A percentile compares a stretch with the other conserved stretches of the same genome.
phyloP scores from a whole-genome alignment of 2,329 filamentous ascomycete species.

The Verticillium tricorpus region DNA sequence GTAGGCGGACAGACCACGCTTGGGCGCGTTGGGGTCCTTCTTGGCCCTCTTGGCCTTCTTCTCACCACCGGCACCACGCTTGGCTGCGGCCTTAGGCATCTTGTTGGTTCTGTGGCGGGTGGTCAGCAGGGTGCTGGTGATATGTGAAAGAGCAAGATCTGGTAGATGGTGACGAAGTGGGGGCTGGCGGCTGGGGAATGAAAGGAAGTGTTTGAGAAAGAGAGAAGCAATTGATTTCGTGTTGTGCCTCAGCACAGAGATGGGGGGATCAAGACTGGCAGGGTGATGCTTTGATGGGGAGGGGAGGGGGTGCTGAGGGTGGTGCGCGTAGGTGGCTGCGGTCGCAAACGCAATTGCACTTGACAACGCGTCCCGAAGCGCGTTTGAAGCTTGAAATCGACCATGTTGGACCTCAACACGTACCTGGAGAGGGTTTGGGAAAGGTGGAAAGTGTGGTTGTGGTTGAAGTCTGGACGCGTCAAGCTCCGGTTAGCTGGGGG shows the following conservation, averaged over 20 bases:
- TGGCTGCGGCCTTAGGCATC: slow-evolving; percentile 57
- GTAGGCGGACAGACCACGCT: slow-evolving; percentile 98
- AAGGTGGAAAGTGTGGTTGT: slow-evolving; percentile 19
- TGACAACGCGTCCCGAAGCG: slow-evolving; percentile 23
- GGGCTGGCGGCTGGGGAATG: too few relatives aligned
- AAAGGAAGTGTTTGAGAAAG: slow-evolving; percentile 1
- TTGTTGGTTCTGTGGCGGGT: slow-evolving; percentile 27
- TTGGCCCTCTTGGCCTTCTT: slow-evolving; percentile 56
- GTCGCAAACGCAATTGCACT: slow-evolving; percentile 36
- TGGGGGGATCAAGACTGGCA: background rate
- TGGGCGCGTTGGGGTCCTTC: slow-evolving; percentile 91
- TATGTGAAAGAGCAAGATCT: too few relatives aligned
- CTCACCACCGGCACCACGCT: slow-evolving; percentile 49
- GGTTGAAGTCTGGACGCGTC: slow-evolving; percentile 23
- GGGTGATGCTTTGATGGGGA: background rate
- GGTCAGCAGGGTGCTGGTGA: background rate
- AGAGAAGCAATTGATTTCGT: background rate
- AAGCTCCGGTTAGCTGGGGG: slow-evolving; percentile 20
- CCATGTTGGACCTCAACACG: slow-evolving; percentile 20
- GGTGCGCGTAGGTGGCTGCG: background rate
- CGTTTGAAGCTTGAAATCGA: slow-evolving; percentile 29
- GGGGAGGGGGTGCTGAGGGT: too few relatives aligned
- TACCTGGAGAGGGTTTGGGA: slow-evolving; percentile 25
- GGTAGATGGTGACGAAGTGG: too few relatives aligned
- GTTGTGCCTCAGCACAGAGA: background rate